Evolutionary conservation across 2,329 filamentous ascomycete genomes (phyloP), one percentile per base, ranked within the genome.

Genomic region (Biscogniauxia sp.): DNA sequence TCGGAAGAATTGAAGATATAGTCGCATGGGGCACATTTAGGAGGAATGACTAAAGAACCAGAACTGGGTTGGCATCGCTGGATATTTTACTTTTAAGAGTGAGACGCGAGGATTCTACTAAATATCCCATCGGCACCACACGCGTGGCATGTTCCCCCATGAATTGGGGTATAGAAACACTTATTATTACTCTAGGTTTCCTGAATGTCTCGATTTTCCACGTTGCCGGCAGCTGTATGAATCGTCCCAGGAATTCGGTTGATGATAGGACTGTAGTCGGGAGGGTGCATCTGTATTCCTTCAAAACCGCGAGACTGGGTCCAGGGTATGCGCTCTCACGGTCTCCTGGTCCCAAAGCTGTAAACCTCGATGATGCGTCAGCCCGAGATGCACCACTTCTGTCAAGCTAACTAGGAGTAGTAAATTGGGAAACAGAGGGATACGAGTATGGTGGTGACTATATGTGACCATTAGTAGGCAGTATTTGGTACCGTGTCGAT

Each of bases 361-460:
- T 51, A 19, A 45, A 26, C 15, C 53, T 37, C 53, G 53, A 54
- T 54, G 53, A 54, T 54, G 53, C 53, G 32, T n/a, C n/a, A 37
- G n/a, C 53, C 53, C 53, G 53, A 54, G 28, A 41, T 54, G 4
- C 23, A 54, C 5, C 53, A 20, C 25, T n/a, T 13, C 8, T 41
- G 17, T 13, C 6, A 8, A 32, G 19, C 53, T 54, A 54, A 37
- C 26, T 32, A 7, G 19, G 52, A n/a, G 9, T 6, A 41, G 53
- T 54, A 45, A 19, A 20, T 54, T 20, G 32, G 53, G 53, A 54
- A n/a, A 54, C 28, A 37, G 23, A 45, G 37, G 6, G 11, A 45
- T 13, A 49, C 41, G 51, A 59, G 49, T 53, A 15, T n/a, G 17
- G 37, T 45, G 17, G 11, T n/a, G 11, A 11, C 11, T 45, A 45